Base-by-base conservation (phyloP, 495 filamentous ascomycete genomes). In the Podospora sp. region DNA sequence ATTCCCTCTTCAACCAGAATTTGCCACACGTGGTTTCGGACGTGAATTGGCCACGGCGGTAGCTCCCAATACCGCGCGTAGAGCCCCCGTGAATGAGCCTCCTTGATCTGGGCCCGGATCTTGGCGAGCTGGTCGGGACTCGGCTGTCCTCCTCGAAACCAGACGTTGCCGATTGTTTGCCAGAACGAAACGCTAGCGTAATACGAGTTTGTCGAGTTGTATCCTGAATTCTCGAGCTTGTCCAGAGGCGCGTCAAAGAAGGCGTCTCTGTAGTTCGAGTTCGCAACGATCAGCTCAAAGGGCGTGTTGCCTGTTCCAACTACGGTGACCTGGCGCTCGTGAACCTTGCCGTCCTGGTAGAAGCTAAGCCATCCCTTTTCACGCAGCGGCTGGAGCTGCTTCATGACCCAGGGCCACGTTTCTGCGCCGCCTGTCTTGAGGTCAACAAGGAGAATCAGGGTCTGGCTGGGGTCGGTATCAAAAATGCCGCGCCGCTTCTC, bases 271-370 rank as follows among this genome's bases (percentile, higher is more conserved):
- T 85, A 83, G 6, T 78, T 81, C 24, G 78, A 59, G 60, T 86
- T 87, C 1, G 72, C 68, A 1, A 80, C 65, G 5, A 89, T 71
- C 35, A 80, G 56, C 55, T 91, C 83, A 65, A 94, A 89, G 0
- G 92, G 90, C 0, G 91, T 88, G 66, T 90, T 88, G 18, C 93
- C 93, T 0, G 92, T 94, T 0, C 87, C 91, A 8, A 96, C 90
- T 4, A 96, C 85, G 4, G 92, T 96, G 20, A 97, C 74, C 6
- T 89, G 87, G 2, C 89, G 81, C 9, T 82, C 69, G 21, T 77
- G 72, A 21, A 86, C 68, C 33, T 78, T 80, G 6, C 81, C 82
- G 59, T 88, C 79, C 55, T 88, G 80, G 35, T 87, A 78, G 50
- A 81, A 85, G 6, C 83, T 87, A 6, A 92, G 78, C 76, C 87